Evolutionary conservation across 176 grass and related monocot genomes (phyloP).

Genomic region (Elaeis guineensis): DNA sequence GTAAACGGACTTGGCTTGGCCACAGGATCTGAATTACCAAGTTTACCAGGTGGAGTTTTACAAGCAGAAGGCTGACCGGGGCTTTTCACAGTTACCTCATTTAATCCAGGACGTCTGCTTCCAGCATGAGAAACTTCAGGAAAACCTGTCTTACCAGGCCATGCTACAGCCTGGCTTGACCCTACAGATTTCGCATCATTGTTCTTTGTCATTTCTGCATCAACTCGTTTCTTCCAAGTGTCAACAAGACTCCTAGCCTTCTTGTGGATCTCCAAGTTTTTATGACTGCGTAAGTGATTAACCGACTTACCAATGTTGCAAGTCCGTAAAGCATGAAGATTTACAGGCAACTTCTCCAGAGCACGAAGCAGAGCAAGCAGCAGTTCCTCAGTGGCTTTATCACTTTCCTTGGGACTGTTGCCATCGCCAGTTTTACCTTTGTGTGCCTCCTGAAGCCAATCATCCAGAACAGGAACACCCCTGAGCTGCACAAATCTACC

Average conservation of each 20-base stretch:
- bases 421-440: conserved; percentile 15
- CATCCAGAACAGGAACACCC: conserved; percentile 20
- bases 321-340: conserved; percentile 15
- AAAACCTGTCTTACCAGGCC: conserved; percentile 51
- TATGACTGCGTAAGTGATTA: conserved; percentile 20
- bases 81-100: conserved; percentile 44
- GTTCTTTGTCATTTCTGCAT: conserved; percentile 28
- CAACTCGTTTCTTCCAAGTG: conserved; percentile 27
- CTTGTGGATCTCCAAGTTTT: conserved; percentile 22
- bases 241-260: conserved; percentile 20
- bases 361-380: conserved; percentile 18
- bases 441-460: conserved; percentile 28
- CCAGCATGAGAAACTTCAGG: conserved; percentile 59
- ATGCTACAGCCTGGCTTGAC: conserved; percentile 52
- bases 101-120: conserved; percentile 52
- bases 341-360: conserved; percentile 18
- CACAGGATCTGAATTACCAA: conserved; percentile 26
- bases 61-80: conserved; percentile 29
- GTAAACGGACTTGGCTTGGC: conserved; percentile 15
- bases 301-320: conserved; percentile 28
- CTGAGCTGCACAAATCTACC: conserved; percentile 18
- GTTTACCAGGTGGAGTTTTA: conserved; percentile 40
- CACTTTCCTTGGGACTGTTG: conserved; percentile 5
- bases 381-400: conserved; percentile 15
- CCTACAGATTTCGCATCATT: conserved; percentile 55